Percentiles rank a stretch among this genome's conserved stretches.
phyloP scores from a whole-genome alignment of 2,329 filamentous ascomycete species.

The Neofusicoccum cordaticola region DNA sequence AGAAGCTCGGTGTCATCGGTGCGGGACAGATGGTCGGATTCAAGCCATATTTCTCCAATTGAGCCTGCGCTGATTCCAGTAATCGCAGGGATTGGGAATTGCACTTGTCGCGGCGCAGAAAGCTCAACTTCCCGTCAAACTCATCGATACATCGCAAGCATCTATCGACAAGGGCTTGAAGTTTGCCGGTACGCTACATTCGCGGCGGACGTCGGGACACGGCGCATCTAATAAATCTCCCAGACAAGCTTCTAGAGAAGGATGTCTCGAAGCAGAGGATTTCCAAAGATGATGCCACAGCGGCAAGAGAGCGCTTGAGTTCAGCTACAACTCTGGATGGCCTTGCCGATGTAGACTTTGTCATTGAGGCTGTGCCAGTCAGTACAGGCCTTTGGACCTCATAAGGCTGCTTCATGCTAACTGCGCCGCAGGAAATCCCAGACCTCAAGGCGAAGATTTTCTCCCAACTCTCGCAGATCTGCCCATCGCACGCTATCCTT shows the following conservation, averaged over 20 bases:
- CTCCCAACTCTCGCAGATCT: conserved; percentile 73
- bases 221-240: background rate
- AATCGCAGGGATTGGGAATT: conserved; percentile 79
- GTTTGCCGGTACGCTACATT: conserved; percentile 67
- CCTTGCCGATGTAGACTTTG: conserved; percentile 83
- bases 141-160: conserved; percentile 80
- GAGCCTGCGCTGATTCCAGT: conserved; percentile 24
- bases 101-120: conserved; percentile 87
- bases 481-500: conserved; percentile 79
- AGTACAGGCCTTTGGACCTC: background rate
- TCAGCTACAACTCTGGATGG: conserved; percentile 72
- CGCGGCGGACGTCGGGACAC: background rate
- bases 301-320: conserved; percentile 66
- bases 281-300: conserved; percentile 75
- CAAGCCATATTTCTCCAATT: background rate
- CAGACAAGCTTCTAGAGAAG: conserved; percentile 89
- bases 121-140: conserved; percentile 76
- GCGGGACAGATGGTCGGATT: conserved; percentile 86
- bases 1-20: conserved; percentile 85
- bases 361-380: conserved; percentile 89
- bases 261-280: conserved; percentile 86
- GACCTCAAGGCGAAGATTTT: conserved; percentile 88
- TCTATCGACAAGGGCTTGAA: conserved; percentile 85
- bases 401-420: background rate
- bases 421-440: conserved; percentile 63